These are phyloP conservation scores for Tinospora cordifolia DNA, from an alignment of 164 flowering plant genomes.

Conservation along the genomic window DNA sequence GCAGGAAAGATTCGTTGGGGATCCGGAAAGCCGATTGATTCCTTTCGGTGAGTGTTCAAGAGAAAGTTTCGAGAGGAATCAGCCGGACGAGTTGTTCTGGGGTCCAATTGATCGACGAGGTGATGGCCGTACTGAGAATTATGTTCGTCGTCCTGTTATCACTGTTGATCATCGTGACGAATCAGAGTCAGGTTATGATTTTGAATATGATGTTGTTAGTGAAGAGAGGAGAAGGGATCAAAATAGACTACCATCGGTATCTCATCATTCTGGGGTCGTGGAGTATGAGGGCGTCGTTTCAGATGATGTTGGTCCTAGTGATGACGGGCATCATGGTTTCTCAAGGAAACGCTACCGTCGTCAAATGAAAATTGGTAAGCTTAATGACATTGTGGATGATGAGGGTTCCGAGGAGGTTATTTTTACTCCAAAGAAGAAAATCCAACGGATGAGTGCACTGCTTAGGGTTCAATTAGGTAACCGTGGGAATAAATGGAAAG, in stretches of 20 bases:
- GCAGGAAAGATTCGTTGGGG: conserved; percentile 15
- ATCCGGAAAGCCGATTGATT: conserved; percentile 3
- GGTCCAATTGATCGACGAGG: background rate
- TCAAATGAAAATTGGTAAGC: conserved; percentile 1
- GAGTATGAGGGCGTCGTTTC: conserved; percentile 9
- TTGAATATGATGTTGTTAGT: background rate
- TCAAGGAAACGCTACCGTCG: conserved; percentile 12
- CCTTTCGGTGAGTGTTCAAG: conserved; percentile 11
- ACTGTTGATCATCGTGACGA: background rate
- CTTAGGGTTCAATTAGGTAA: conserved; percentile 46
- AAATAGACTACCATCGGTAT: background rate
- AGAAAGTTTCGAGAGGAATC: conserved; percentile 9
- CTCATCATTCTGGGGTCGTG: conserved; percentile 5
- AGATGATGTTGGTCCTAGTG: background rate
- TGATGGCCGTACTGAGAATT: background rate
- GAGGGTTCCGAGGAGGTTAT: conserved; percentile 23
- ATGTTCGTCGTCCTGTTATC: background rate
- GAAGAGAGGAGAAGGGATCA: background rate
- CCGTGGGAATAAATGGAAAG: conserved; percentile 29
- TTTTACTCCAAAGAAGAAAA: conserved; percentile 28
- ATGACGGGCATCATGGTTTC: conserved; percentile 12
- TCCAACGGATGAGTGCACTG: conserved; percentile 55
- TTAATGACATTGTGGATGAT: conserved; percentile 19
- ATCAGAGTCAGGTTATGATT: background rate
- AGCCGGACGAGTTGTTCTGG: conserved; percentile 4